Percentiles rank a stretch among this genome's conserved stretches.
These are phyloP conservation scores for Lepidium didymum DNA, from an alignment of 345 rosid species.

Conservation along the genomic window DNA sequence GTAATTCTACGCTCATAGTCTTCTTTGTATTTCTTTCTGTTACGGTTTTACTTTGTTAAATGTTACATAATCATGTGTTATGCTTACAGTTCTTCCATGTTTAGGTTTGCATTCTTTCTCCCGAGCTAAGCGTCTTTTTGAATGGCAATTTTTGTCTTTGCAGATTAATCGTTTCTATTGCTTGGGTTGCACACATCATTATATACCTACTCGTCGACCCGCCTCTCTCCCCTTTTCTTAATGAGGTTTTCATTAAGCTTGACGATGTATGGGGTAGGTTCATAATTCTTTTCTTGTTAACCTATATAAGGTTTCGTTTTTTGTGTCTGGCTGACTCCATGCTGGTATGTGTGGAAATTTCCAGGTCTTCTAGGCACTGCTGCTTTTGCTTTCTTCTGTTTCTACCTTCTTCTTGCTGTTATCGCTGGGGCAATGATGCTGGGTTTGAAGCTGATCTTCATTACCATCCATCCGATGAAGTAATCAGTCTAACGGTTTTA, in stretches of 20 bases:
- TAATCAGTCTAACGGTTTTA: slow-evolving; percentile 27
- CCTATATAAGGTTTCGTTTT: neutral
- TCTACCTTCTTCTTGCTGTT: slow-evolving; percentile 94
- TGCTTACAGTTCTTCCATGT: neutral
- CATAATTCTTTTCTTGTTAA: neutral
- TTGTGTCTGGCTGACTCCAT: neutral
- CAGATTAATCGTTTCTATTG: slow-evolving; percentile 90
- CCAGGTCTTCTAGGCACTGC: slow-evolving; percentile 96
- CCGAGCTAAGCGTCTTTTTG: neutral
- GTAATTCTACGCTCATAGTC: slow-evolving; percentile 10
- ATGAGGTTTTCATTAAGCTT: slow-evolving; percentile 96
- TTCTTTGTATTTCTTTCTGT: neutral
- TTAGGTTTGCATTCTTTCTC: neutral
- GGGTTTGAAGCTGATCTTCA: slow-evolving; percentile 87
- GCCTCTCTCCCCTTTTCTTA: slow-evolving; percentile 86
- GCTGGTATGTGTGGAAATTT: slow-evolving; percentile 10
- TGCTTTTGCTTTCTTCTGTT: slow-evolving; percentile 98
- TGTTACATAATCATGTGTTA: neutral
- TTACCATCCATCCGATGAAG: slow-evolving; percentile 99
- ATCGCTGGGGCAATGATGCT: slow-evolving; percentile 99
- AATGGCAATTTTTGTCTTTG: neutral
- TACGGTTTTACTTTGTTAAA: neutral
- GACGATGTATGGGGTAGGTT: slow-evolving; percentile 89
- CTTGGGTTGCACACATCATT: slow-evolving; percentile 93
- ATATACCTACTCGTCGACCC: slow-evolving; percentile 76